phyloP scores from a whole-genome alignment of 1,139 yeast genomes.

The Taphrina deformans region DNA sequence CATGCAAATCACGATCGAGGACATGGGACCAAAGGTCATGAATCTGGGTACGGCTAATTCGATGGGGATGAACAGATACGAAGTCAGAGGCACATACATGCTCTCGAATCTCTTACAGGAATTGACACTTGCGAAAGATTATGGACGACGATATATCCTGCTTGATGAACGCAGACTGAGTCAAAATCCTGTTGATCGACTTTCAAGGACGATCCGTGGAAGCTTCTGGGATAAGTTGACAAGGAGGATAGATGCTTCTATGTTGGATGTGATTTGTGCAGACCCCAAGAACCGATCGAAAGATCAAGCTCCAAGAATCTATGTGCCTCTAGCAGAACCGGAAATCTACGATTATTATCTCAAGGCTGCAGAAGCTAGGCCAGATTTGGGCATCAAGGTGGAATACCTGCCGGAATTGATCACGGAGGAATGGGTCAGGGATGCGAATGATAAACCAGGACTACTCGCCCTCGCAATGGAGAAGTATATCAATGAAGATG shows the following conservation, averaged over 20 bases:
- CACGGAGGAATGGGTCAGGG: conserved; percentile 69
- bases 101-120: conserved; percentile 85
- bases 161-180: conserved; percentile 79
- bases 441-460: conserved; percentile 82
- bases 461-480: conserved; percentile 75
- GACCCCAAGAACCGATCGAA: conserved; percentile 76
- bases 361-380: conserved; percentile 56
- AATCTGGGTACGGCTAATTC: conserved; percentile 67
- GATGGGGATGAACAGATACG: conserved; percentile 46
- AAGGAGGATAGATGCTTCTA: conserved; percentile 63
- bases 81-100: conserved; percentile 88
- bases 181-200: conserved; percentile 82
- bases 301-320: conserved; percentile 66
- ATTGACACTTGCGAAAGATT: conserved; percentile 77
- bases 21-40: conserved; percentile 86
- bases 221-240: conserved; percentile 83
- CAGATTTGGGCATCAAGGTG: conserved; percentile 68
- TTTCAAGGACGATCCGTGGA: conserved; percentile 70
- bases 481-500: conserved; percentile 51
- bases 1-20: conserved; percentile 87
- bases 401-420: conserved; percentile 64
- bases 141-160: conserved; percentile 73
- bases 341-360: conserved; percentile 74
- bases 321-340: conserved; percentile 66
- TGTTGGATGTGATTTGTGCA: conserved; percentile 65